phyloP scores from a whole-genome alignment of 352 stramenopile species.

The Peronospora belbahrii region DNA sequence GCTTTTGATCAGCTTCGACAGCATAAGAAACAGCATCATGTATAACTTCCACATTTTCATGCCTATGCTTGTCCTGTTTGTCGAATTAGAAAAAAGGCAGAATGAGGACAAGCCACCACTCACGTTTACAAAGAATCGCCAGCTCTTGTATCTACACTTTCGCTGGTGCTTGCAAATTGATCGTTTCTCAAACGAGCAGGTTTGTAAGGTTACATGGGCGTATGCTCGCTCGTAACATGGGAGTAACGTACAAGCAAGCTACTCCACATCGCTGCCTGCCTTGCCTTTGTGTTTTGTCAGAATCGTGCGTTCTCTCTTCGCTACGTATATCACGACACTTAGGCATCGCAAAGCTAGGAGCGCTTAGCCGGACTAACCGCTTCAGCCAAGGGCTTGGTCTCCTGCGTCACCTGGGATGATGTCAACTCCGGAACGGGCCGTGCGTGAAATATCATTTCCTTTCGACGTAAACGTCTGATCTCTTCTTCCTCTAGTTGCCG shows the following conservation, averaged over 20 bases:
- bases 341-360: slow-evolving; percentile 15
- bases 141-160: slow-evolving; percentile 11
- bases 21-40: slow-evolving; percentile 4
- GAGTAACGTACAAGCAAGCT: slow-evolving; percentile 2
- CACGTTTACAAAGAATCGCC: not conserved
- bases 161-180: slow-evolving; percentile 4
- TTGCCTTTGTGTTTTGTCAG: slow-evolving; percentile 2
- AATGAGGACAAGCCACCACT: slow-evolving; percentile 10
- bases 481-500: slow-evolving; percentile 52
- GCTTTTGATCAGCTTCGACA: not conserved
- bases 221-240: slow-evolving; percentile 6
- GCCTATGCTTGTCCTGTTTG: not conserved
- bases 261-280: not conserved
- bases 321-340: no score
- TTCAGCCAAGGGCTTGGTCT: slow-evolving; percentile 41
- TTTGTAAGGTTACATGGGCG: slow-evolving; percentile 22
- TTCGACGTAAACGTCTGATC: slow-evolving; percentile 58
- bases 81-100: slow-evolving; percentile 29
- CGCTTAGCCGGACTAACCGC: slow-evolving; percentile 40
- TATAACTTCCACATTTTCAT: not conserved
- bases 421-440: slow-evolving; percentile 45
- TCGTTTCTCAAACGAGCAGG: slow-evolving; percentile 10
- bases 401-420: slow-evolving; percentile 42
- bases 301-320: slow-evolving; percentile 3
- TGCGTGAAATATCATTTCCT: slow-evolving; percentile 69